Percentiles rank a stretch among this genome's conserved stretches.
Evolutionary conservation across 768 basidiomycete genomes (phyloP).

Genomic region (Leccinellum albellum): DNA sequence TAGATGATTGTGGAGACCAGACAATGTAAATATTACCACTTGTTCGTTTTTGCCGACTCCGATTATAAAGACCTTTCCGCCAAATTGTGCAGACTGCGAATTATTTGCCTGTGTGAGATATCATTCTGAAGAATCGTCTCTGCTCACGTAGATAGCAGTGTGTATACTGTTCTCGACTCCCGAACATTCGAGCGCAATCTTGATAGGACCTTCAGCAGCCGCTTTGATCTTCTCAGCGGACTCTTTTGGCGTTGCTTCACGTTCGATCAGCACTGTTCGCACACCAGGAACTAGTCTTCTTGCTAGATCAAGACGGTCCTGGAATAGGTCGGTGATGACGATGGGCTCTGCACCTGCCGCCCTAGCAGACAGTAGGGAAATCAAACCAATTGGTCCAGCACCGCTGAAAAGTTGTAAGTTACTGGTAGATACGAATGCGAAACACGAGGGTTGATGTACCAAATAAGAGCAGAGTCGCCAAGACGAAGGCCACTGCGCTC

Average conservation of each 20-base stretch:
- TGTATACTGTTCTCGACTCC: conserved; percentile 62
- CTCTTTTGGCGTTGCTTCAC: conserved; percentile 43
- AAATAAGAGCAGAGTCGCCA: conserved; percentile 60
- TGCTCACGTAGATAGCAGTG: conserved; percentile 52
- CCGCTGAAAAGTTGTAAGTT: conserved; percentile 40
- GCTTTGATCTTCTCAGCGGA: conserved; percentile 51
- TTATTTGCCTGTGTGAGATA: not conserved
- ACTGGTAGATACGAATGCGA: not conserved
- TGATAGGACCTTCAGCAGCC: conserved; percentile 46
- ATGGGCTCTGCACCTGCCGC: conserved; percentile 70
- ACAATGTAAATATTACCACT: conserved; percentile 34
- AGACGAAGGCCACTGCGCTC: conserved; percentile 62
- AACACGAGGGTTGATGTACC: conserved; percentile 33
- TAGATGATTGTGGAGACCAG: not conserved
- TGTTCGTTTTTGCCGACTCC: conserved; percentile 67
- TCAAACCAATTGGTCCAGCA: conserved; percentile 64
- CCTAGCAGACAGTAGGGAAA: conserved; percentile 57
- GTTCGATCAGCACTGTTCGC: conserved; percentile 52
- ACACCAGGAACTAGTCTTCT: conserved; percentile 58
- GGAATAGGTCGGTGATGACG: conserved; percentile 65
- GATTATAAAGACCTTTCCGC: conserved; percentile 67
- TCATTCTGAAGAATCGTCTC: not conserved
- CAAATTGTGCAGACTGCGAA: conserved; percentile 57
- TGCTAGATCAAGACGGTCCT: conserved; percentile 63
- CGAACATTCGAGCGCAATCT: conserved; percentile 59